These are phyloP conservation scores for Endoconidiophora laricicola DNA, from an alignment of 2,329 filamentous ascomycete genomes.

Conservation along the genomic window DNA sequence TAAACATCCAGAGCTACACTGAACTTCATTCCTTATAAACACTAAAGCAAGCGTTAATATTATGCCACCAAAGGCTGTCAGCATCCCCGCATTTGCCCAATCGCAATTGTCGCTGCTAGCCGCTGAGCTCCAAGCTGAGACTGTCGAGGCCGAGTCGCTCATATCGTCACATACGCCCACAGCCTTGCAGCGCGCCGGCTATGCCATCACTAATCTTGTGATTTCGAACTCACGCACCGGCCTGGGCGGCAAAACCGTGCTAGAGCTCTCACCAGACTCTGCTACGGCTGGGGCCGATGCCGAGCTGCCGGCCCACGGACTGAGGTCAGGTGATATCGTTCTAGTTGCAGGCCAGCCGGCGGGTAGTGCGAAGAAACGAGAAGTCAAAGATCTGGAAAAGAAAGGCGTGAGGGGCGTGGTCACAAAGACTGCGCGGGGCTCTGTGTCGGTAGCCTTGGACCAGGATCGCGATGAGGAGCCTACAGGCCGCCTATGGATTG, in stretches of 20 bases:
- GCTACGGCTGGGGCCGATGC: constrained; percentile 33
- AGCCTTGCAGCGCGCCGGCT: constrained; percentile 57
- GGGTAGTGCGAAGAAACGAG: constrained; percentile 54
- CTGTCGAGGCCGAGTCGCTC: constrained; percentile 50
- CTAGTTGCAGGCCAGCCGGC: constrained; percentile 58
- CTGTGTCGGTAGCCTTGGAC: constrained; percentile 52
- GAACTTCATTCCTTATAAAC: too few relatives aligned
- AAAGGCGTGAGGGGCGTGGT: constrained; percentile 57
- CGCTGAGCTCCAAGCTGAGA: constrained; percentile 54
- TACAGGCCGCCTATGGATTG: constrained; percentile 40
- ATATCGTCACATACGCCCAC: constrained; percentile 51
- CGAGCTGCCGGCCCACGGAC: constrained; percentile 56
- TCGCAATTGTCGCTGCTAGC: constrained; percentile 56
- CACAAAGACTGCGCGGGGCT: constrained; percentile 40
- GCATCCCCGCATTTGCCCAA: constrained; percentile 51
- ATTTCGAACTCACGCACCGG: constrained; percentile 69
- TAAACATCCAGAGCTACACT: too few relatives aligned
- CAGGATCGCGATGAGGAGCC: constrained; percentile 28
- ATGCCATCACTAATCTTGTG: constrained; percentile 61
- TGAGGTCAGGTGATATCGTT: constrained; percentile 64
- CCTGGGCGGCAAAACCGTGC: constrained; percentile 73
- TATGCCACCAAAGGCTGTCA: constrained; percentile 30
- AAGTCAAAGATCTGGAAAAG: constrained; percentile 53
- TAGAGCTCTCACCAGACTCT: constrained; percentile 63
- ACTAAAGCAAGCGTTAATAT: not conserved